Evolutionary conservation across 2,329 filamentous ascomycete genomes (phyloP), one percentile per base, ranked within the genome.

Genomic region (Anthostomella pinea): DNA sequence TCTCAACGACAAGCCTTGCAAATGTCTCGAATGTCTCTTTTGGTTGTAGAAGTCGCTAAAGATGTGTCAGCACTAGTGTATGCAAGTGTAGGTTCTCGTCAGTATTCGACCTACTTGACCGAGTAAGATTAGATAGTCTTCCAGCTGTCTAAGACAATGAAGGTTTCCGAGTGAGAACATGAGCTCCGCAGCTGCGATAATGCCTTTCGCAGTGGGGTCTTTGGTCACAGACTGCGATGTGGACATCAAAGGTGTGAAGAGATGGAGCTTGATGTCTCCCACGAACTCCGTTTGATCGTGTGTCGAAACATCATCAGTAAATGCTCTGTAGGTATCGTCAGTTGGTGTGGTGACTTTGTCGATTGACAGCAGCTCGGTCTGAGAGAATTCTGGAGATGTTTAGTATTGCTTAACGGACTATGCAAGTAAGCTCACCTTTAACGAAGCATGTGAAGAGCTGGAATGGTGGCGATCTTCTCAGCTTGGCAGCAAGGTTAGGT

Each of bases 161-260:
- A 39, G 25, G 22, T 19, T 30, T 5, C 31, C 37, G 6, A 39
- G 13, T 7, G 20, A 30, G 7, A 39, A 18, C 37, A 39, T 39
- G 4, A 27, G 6, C 7, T 20, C 21, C 11, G 37, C 20, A 16
- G 37, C 19, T 8, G 25, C 17, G n/a, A 30, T 23, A 11, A 39
- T 39, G 14, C 37, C 37, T n/a, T 26, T 30, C 8, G 35, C 11
- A 22, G 25, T 25, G 11, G 30, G 15, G 16, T 30, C 20, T 20
- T 26, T 10, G 30, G 21, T 6, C 21, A 17, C 10, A 8, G 17
- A 25, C 24, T 20, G 23, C 11, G 11, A n/a, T 11, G 11, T 17
- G 9, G 19, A 18, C 2, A 22, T 25, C 14, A 33, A 18, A 8
- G 13, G 21, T n/a, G n/a, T 10, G 11, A 33, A 20, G 6, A 33